Base-by-base conservation (phyloP, 192 early-diverging fungal species). In the Backusella liffmaniae region DNA sequence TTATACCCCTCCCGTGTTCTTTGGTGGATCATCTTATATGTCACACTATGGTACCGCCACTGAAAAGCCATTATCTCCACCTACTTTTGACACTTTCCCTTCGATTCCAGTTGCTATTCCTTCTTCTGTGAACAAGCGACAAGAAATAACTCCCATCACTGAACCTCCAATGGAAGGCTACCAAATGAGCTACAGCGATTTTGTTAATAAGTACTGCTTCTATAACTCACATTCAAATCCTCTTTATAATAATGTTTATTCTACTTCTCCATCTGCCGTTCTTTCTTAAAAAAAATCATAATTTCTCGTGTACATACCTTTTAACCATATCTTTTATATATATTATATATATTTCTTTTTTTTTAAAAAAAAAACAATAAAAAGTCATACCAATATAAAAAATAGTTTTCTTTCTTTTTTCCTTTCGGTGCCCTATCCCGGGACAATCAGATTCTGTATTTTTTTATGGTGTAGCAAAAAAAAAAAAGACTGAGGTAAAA, bases 131-230 rank as follows among this genome's bases (percentile, higher is more conserved):
- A 67, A 32, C 5, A 29, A 67, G 13, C 32, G 10, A 67, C 66
- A 67, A 62, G 66, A 32, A 18, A 8, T 32, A 35, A 36, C 16
- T 8, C 0, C 34, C 66, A 32, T 35, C 16, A 35, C 1, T 42
- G 39, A 10, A 3, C 23, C 68, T 62, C 9, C 56, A 15, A 37
- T 35, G 18, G 68, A 70, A 42, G 68, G 68, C 12, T 70, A 39
- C 46, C 70, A 71, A 71, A 71, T 77, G 68, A 66, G 39, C 12
- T 59, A 66, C 30, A 65, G 56, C 75, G 86, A 86, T 66, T 72
- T 89, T 42, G 85, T 89, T 16, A 83, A 86, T 44, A 84, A 84
- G 75, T 89, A 89, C 76, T 89, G 88, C 71, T 89, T 89, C 66
- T 89, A 86, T 53, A 80, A 83, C 2, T 44, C 73, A n/a, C 35